Percentiles rank a stretch among this genome's conserved stretches.
phyloP scores from a whole-genome alignment of 495 filamentous ascomycete species.

The Talaromyces proteolyticus region DNA sequence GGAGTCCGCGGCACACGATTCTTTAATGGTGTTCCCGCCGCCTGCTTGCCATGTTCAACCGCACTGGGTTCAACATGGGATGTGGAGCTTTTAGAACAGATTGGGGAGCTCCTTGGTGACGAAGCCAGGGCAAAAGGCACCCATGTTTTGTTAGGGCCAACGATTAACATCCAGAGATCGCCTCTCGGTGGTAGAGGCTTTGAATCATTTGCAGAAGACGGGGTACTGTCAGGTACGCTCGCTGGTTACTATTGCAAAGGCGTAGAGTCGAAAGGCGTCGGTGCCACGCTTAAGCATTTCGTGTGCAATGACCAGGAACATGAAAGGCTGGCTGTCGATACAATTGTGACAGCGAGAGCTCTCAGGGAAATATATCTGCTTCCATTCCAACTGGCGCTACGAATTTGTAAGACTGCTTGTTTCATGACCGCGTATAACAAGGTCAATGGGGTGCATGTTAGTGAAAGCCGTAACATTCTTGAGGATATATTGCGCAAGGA shows the following conservation, averaged over 20 bases:
- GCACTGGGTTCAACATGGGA: slow-evolving; percentile 71
- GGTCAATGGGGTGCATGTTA: slow-evolving; percentile 65
- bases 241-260: slow-evolving; percentile 63
- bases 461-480: slow-evolving; percentile 58
- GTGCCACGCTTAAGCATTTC: slow-evolving; percentile 74
- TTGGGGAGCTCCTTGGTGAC: slow-evolving; percentile 58
- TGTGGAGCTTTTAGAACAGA: slow-evolving; percentile 49
- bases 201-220: slow-evolving; percentile 77
- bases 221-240: slow-evolving; percentile 60
- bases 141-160: slow-evolving; percentile 67
- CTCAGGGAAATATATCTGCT: slow-evolving; percentile 72
- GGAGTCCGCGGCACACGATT: slow-evolving; percentile 69
- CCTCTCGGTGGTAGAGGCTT: slow-evolving; percentile 75
- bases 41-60: slow-evolving; percentile 65
- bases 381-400: slow-evolving; percentile 66
- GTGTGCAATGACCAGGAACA: slow-evolving; percentile 80
- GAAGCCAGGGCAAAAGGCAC: slow-evolving; percentile 67
- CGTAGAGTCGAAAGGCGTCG: slow-evolving; percentile 64
- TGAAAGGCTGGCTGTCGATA: slow-evolving; percentile 60
- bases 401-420: slow-evolving; percentile 56
- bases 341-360: slow-evolving; percentile 61
- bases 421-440: slow-evolving; percentile 77
- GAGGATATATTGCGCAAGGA: slow-evolving; percentile 61
- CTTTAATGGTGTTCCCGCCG: slow-evolving; percentile 63
- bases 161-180: slow-evolving; percentile 71